A percentile compares a stretch with the other conserved stretches of the same genome.
These are phyloP conservation scores for Eimeria acervulina DNA, from an alignment of 169 alveolate species.

Conservation along the genomic window DNA sequence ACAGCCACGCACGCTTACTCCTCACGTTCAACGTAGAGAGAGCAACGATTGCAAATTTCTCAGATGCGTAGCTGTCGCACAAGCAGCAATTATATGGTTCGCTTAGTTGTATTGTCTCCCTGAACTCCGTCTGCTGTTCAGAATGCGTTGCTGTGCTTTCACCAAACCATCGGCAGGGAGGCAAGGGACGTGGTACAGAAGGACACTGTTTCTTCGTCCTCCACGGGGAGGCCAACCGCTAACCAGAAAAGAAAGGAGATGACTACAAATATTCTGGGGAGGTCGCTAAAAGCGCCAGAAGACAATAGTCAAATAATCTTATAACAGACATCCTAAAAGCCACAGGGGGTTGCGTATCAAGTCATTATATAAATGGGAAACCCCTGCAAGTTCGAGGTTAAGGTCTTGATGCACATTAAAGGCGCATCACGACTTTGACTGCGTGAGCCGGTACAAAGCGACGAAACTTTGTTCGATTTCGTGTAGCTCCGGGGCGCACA, in stretches of 20 bases:
- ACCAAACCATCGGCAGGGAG: background rate
- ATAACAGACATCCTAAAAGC: background rate
- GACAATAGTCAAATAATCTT: background rate
- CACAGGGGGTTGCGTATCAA: no score
- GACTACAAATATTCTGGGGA: no score
- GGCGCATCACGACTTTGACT: background rate
- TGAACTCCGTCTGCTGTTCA: background rate
- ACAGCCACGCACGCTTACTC: no score
- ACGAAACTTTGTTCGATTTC: slow-evolving; percentile 80
- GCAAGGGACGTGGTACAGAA: background rate
- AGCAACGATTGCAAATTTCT: background rate
- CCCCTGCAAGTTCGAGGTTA: no score
- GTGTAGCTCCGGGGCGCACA: slow-evolving; percentile 85
- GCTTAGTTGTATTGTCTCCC: no score
- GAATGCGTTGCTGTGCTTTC: background rate
- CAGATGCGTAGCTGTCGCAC: background rate
- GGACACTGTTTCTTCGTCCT: background rate
- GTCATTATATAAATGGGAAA: no score
- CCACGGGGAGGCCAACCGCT: background rate
- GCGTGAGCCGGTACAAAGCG: slow-evolving; percentile 49
- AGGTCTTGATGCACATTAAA: no score
- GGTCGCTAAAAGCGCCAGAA: no score
- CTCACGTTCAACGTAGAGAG: background rate
- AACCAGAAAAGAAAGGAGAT: background rate
- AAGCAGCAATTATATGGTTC: background rate